Conservation (phyloP, 495 filamentous ascomycete species). For the Aspergillus haitiensis region DNA sequence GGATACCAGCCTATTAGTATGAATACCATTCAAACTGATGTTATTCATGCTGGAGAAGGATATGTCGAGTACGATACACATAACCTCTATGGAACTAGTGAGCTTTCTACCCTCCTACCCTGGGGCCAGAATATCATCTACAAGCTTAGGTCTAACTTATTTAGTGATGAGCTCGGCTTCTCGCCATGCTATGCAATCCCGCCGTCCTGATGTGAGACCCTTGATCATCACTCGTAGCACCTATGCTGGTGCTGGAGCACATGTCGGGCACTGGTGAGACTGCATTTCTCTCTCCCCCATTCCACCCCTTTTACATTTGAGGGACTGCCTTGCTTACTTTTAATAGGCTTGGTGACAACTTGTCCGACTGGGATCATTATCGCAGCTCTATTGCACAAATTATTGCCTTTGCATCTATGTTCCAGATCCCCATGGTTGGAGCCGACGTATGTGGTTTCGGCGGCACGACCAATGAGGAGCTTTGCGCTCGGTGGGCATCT, state of each 20-base stretch:
- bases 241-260: slow-evolving; percentile 74
- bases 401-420: slow-evolving; percentile 74
- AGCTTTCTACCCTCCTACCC: slow-evolving; percentile 20
- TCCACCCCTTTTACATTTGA: not conserved
- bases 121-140: no score
- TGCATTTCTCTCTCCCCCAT: not conserved
- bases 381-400: slow-evolving; percentile 65
- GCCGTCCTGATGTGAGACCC: slow-evolving; percentile 67
- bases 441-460: slow-evolving; percentile 81
- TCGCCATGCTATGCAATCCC: slow-evolving; percentile 64
- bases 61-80: slow-evolving; percentile 77
- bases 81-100: slow-evolving; percentile 78
- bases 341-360: slow-evolving; percentile 71
- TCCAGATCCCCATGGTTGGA: slow-evolving; percentile 85
- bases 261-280: slow-evolving; percentile 75
- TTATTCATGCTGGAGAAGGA: slow-evolving; percentile 68
- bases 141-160: not conserved
- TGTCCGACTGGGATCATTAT: slow-evolving; percentile 72
- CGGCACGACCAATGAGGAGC: slow-evolving; percentile 68
- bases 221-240: slow-evolving; percentile 83
- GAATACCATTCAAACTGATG: slow-evolving; percentile 71
- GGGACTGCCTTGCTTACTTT: not conserved
- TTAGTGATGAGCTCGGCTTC: slow-evolving; percentile 73
- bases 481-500: slow-evolving; percentile 83
- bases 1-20: slow-evolving; percentile 64